Evolutionary conservation across 345 rosid genomes (phyloP).

Genomic region (Leavenworthia alabamica): DNA sequence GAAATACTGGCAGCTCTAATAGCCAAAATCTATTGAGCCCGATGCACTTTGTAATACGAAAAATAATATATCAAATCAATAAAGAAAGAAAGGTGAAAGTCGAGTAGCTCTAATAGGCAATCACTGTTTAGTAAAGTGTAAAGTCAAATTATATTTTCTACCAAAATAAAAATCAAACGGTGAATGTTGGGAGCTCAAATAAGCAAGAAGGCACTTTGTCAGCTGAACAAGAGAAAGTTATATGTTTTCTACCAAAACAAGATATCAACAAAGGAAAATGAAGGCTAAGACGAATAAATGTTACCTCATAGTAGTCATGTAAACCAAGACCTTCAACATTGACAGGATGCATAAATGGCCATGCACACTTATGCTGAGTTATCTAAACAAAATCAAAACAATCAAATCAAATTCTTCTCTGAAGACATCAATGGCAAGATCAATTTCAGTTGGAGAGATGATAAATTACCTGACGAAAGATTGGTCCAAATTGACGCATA

Average conservation of each 20-base stretch:
- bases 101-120: neutral
- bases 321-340: slow-evolving; percentile 82
- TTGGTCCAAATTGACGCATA: slow-evolving; percentile 68
- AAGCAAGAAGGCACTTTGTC: neutral
- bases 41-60: neutral
- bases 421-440: neutral
- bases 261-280: neutral
- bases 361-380: slow-evolving; percentile 80
- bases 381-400: slow-evolving; percentile 40
- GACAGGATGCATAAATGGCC: slow-evolving; percentile 91
- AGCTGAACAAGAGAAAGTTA: neutral
- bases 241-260: neutral
- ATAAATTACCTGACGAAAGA: slow-evolving; percentile 52
- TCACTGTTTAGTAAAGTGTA: neutral
- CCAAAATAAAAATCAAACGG: neutral
- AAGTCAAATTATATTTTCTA: neutral
- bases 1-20: neutral
- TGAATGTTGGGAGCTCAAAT: neutral
- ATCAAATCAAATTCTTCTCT: neutral
- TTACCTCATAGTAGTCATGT: slow-evolving; percentile 78
- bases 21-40: neutral
- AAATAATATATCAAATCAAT: neutral
- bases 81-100: neutral
- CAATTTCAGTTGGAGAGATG: neutral
- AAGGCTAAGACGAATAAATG: neutral